These are phyloP conservation scores for Aspergillus ostianus DNA, from an alignment of 495 filamentous ascomycete species.

Conservation along the genomic window DNA sequence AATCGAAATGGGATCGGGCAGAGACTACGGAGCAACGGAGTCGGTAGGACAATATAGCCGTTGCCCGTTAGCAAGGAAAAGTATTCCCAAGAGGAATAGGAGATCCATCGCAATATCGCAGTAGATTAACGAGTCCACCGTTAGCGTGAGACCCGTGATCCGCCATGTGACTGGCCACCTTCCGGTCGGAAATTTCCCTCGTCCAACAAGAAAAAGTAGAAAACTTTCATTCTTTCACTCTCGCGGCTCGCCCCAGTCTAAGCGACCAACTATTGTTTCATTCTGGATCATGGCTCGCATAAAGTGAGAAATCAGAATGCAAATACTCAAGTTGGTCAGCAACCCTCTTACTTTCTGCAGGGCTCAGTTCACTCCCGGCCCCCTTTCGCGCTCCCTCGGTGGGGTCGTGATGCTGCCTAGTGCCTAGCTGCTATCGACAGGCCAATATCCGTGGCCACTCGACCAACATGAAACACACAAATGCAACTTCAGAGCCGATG, in stretches of 20 bases:
- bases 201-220: background rate
- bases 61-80: background rate
- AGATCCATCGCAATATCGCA: background rate
- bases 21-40: background rate
- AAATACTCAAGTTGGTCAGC: background rate
- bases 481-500: background rate
- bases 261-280: background rate
- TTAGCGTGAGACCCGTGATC: conserved; percentile 14
- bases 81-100: too few species aligned
- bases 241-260: background rate
- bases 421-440: background rate
- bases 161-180: conserved; percentile 9
- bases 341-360: background rate
- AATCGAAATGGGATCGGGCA: background rate
- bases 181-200: conserved; percentile 6
- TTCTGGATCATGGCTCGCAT: background rate
- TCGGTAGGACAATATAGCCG: background rate
- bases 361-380: background rate
- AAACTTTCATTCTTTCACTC: background rate
- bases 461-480: background rate
- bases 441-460: background rate
- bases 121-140: background rate
- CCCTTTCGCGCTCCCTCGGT: background rate
- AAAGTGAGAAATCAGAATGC: background rate
- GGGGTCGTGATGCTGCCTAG: background rate